These are phyloP conservation scores for Vigna angularis DNA, from an alignment of 306 rosid genomes.

Conservation along the genomic window DNA sequence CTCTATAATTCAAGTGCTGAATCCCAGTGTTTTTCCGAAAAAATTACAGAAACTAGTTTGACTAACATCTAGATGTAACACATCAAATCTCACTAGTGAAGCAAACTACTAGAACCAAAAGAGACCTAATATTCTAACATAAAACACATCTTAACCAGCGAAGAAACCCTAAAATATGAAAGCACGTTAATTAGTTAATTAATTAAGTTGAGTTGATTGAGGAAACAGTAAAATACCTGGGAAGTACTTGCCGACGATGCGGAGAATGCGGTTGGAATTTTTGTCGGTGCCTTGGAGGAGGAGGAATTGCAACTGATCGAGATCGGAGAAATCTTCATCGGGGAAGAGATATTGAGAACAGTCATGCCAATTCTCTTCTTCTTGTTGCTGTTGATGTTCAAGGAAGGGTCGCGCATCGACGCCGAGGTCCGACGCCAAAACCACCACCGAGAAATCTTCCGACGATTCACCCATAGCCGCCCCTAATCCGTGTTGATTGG, in stretches of 20 bases:
- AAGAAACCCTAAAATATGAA: no score
- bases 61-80: not conserved
- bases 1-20: not conserved
- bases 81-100: not conserved
- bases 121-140: no score
- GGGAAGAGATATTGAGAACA: slow-evolving; percentile 73
- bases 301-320: slow-evolving; percentile 75
- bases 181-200: not conserved
- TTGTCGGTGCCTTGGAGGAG: slow-evolving; percentile 77
- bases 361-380: slow-evolving; percentile 79
- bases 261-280: slow-evolving; percentile 64
- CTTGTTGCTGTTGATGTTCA: slow-evolving; percentile 39
- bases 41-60: not conserved
- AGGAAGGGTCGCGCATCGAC: slow-evolving; percentile 85
- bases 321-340: slow-evolving; percentile 96
- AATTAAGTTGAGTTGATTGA: not conserved
- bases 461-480: slow-evolving; percentile 69
- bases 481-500: not conserved
- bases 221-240: slow-evolving; percentile 57
- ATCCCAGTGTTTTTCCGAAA: not conserved
- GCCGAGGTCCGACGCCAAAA: slow-evolving; percentile 75
- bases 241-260: slow-evolving; percentile 82
- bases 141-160: no score
- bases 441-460: slow-evolving; percentile 86
- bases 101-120: not conserved